Evolutionary conservation across 2,329 filamentous ascomycete genomes (phyloP), one percentile per base, ranked within the genome.

Genomic region (Didymella glomerata): DNA sequence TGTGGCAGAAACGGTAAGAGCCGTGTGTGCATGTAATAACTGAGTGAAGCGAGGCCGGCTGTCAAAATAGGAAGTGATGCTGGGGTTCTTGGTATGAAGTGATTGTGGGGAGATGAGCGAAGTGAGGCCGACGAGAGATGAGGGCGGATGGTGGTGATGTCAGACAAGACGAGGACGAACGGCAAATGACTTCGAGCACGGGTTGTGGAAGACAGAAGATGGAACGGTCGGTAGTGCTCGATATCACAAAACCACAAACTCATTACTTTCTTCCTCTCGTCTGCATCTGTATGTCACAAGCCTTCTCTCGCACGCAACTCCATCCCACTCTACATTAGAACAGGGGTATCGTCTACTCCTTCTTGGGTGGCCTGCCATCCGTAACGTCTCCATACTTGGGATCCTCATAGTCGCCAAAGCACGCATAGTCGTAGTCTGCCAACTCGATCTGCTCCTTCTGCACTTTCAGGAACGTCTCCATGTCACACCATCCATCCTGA

Each of bases 401-500:
- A 14, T 74, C 67, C 5, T 78, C 72, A 63, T 84, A 86, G 3
- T 88, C 80, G 2, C 80, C 89, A 72, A 86, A 87, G 70, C 90
- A 93, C 36, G 87, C 84, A 69, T 85, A 83, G 16, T 90, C 84
- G 68, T 85, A 92, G 67, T 85, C 76, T 3, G 88, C 88, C 61
- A 82, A 77, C 18, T 79, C 81, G 34, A 85, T 74, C 81, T 87
- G 87, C 61, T 78, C 79, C 60, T 86, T 81, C 77, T 90, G 86
- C 5, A 87, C 80, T 60, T 84, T 74, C 42, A 93, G 69, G 68
- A 93, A 92, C 0, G 87, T 87, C 3, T 83, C 82, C 48, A 93
- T 74, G 71, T 92, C 89, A 71, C 90, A 93, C 90, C 90, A 93
- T 0, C 90, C 90, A 73, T 93, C 90, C 42, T 87, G 84, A 4